These are phyloP conservation scores for Tuctoria greenei DNA, from an alignment of 176 grass and related monocot genomes.

Conservation along the genomic window DNA sequence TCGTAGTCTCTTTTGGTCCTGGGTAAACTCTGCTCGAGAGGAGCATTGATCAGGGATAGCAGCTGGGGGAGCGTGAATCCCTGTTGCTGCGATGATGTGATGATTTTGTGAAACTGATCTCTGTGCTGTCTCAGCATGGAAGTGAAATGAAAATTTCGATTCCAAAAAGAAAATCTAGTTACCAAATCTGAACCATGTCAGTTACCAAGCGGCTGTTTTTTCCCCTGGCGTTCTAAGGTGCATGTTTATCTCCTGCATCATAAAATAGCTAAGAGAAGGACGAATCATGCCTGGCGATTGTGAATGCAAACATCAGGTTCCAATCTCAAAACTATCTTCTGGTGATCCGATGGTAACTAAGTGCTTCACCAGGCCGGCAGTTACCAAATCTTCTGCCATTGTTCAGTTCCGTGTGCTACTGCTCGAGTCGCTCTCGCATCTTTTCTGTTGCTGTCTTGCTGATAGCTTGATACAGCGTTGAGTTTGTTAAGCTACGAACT, in stretches of 20 bases:
- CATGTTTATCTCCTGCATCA: neutral
- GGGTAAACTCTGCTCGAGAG: no score
- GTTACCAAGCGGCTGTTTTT: neutral
- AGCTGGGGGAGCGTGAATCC: no score
- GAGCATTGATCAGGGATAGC: no score
- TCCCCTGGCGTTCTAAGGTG: neutral
- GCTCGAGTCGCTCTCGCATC: neutral
- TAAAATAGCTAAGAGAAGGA: neutral
- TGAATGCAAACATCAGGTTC: neutral
- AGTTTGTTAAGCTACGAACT: constrained; percentile 19
- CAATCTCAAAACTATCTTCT: neutral
- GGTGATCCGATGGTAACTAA: neutral
- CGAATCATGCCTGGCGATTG: neutral
- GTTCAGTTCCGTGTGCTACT: neutral
- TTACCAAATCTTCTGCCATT: neutral
- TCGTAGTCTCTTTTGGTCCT: no score
- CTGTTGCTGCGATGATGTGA: no score
- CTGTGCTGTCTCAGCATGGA: no score
- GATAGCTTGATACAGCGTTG: constrained; percentile 15
- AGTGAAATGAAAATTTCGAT: no score
- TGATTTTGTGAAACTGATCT: no score
- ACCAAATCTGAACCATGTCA: neutral
- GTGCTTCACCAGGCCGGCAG: neutral
- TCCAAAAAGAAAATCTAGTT: no score
- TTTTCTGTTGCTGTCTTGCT: neutral